Conservation (phyloP, 202 grass and related monocot genomes). For the Panicum hallii region DNA sequence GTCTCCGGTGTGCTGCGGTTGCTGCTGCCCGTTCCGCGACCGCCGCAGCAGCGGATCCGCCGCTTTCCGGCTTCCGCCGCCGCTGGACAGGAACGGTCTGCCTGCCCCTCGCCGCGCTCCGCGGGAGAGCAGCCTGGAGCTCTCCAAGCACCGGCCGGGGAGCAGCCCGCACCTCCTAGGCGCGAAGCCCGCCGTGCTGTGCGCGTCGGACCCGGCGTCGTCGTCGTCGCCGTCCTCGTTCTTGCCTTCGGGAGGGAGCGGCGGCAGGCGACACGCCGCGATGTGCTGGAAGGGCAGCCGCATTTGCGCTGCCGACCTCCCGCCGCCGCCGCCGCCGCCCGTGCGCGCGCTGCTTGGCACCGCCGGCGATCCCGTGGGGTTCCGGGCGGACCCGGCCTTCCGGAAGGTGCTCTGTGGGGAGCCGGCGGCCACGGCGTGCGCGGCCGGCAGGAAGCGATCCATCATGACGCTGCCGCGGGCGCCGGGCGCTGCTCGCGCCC, state of each 20-base stretch:
- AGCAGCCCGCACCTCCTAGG: constrained; percentile 69
- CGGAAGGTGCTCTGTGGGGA: constrained; percentile 70
- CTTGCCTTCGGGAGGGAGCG: neutral
- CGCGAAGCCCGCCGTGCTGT: constrained; percentile 44
- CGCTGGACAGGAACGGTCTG: neutral
- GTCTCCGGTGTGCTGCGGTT: neutral
- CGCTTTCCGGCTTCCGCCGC: constrained; percentile 24
- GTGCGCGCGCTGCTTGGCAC: neutral
- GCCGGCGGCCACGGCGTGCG: constrained; percentile 64
- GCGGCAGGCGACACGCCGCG: constrained; percentile 7
- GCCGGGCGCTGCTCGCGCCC: neutral
- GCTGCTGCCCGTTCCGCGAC: constrained; percentile 25
- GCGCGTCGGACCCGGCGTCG: constrained; percentile 52
- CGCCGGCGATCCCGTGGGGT: neutral
- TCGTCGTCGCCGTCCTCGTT: constrained; percentile 24
- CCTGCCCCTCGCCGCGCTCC: neutral
- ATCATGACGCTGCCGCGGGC: constrained; percentile 67
- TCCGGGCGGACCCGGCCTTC: constrained; percentile 33
- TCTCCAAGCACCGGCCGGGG: constrained; percentile 58
- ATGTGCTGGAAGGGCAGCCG: constrained; percentile 37
- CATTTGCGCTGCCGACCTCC: neutral
- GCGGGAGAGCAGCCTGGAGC: constrained; percentile 44
- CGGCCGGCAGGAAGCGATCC: constrained; percentile 79
- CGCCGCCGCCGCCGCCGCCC: neutral
- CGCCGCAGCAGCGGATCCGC: constrained; percentile 40